Base-by-base conservation (phyloP, 2,329 filamentous ascomycete genomes). In the Colletotrichum tropicicola region DNA sequence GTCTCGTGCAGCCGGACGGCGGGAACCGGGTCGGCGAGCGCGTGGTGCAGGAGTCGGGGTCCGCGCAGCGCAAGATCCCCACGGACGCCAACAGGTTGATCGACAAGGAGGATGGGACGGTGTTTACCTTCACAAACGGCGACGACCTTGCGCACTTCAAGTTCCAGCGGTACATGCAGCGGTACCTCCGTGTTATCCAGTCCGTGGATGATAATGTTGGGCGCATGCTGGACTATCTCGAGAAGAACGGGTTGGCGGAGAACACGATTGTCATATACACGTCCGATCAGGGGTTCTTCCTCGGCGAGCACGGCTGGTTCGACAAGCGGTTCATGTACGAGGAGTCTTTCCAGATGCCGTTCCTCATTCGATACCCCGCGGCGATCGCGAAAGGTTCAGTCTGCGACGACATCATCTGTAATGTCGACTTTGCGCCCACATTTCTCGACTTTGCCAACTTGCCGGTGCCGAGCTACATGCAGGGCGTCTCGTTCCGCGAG, bases 271-370 rank as follows among this genome's bases (percentile, higher is more conserved):
- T 86, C 2, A 76, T 86, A n/a, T 86, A 86, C 66, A 85, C 81
- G 0, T 84, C 82, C 0, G 84, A 86, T 66, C 83, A 86, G 65
- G 85, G 84, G 6, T 86, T 86, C 74, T 87, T 86, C 71, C 79
- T 87, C 0, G 84, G 84, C 7, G 84, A 87, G 62, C 85, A 87
- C 65, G 84, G 84, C 56, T 87, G 83, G 84, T 86, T 86, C 68
- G 85, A 86, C 70, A 87, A 87, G 73, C 80, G 84, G 3, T 86
- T 87, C 71, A 86, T 87, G 80, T 87, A 87, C 71, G 84, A 87
- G 66, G 83, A 87, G 71, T 79, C 75, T 13, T 86, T 87, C 73
- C 83, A 86, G 71, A 86, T 87, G 84, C 84, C 84, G 0, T 84
- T 86, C 49, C 69, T 86, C 4, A 75, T 83, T 8, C 78, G 80